Evolutionary conservation across 192 early-diverging fungal genomes (phyloP).

Genomic region (Cetraspora pellucida): DNA sequence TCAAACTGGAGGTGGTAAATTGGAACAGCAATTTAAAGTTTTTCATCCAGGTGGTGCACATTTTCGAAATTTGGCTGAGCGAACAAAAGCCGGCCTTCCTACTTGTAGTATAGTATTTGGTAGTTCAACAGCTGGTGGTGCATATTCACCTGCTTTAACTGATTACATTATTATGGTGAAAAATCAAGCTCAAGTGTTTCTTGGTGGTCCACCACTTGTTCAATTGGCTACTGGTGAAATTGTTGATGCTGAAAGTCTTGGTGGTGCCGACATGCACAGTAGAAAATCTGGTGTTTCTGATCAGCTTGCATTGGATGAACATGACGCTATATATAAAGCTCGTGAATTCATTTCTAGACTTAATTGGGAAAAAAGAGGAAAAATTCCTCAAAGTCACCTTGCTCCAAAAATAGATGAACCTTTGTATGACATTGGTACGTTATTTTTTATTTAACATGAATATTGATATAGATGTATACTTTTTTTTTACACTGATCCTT

Average conservation of each 20-base stretch:
- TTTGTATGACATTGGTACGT: conserved; percentile 52
- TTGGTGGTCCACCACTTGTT: conserved; percentile 69
- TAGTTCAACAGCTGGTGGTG: conserved; percentile 68
- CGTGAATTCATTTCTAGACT: conserved; percentile 62
- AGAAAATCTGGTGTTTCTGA: conserved; percentile 67
- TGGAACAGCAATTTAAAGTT: conserved; percentile 66
- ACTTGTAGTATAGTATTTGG: conserved; percentile 68
- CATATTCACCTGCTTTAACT: conserved; percentile 66
- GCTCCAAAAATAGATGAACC: conserved; percentile 58
- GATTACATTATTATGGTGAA: conserved; percentile 72
- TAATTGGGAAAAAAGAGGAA: conserved; percentile 59
- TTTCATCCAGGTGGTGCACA: conserved; percentile 67
- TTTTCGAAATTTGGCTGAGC: conserved; percentile 59
- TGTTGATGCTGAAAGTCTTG: conserved; percentile 63
- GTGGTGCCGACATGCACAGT: conserved; percentile 73
- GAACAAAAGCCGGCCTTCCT: conserved; percentile 63
- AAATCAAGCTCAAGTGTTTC: conserved; percentile 67
- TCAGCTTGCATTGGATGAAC: conserved; percentile 63
- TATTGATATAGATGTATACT: not conserved
- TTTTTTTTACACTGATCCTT: not conserved
- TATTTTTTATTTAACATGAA: not conserved
- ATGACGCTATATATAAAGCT: conserved; percentile 64
- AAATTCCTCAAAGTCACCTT: conserved; percentile 51
- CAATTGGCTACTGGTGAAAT: conserved; percentile 72
- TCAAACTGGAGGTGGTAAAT: conserved; percentile 67